Conservation (phyloP, 164 flowering plant genomes). For the Malania oleifera region DNA sequence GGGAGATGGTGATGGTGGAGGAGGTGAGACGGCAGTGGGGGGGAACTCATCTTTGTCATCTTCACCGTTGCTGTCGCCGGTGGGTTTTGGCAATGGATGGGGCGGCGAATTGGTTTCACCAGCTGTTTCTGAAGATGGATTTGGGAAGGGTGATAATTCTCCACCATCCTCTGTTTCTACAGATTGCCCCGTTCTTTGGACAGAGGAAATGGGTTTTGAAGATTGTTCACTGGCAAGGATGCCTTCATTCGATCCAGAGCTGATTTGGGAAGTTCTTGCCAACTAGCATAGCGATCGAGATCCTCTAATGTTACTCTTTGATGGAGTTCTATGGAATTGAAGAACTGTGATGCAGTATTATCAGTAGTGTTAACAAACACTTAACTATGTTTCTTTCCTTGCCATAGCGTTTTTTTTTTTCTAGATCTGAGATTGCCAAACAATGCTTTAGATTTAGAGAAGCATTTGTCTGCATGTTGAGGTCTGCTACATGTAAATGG, state of each 20-base stretch:
- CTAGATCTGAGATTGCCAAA: too few relatives aligned
- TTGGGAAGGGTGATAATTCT: conserved; percentile 32
- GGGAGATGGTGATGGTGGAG: neutral
- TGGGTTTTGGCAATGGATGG: conserved; percentile 12
- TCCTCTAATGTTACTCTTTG: too few relatives aligned
- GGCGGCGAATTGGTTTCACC: conserved; percentile 25
- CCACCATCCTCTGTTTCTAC: conserved; percentile 22
- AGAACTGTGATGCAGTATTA: too few relatives aligned
- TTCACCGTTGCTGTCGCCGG: conserved; percentile 7
- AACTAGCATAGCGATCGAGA: conserved; percentile 33
- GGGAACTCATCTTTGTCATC: conserved; percentile 19
- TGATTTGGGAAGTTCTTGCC: conserved; percentile 90
- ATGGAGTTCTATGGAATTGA: too few relatives aligned
- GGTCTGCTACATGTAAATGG: conserved; percentile 4
- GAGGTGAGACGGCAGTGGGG: conserved; percentile 5
- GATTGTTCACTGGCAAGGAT: conserved; percentile 54
- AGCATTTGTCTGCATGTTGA: neutral
- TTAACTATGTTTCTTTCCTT: too few relatives aligned
- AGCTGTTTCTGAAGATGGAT: conserved; percentile 36
- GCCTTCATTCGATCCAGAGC: conserved; percentile 84
- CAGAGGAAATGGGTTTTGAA: conserved; percentile 28
- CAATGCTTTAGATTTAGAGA: too few relatives aligned
- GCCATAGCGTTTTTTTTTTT: too few relatives aligned
- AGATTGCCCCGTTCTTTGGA: conserved; percentile 5
- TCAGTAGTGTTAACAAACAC: too few relatives aligned